Base-by-base conservation (phyloP, 257 asterid species). In the Primulina tabacum region DNA sequence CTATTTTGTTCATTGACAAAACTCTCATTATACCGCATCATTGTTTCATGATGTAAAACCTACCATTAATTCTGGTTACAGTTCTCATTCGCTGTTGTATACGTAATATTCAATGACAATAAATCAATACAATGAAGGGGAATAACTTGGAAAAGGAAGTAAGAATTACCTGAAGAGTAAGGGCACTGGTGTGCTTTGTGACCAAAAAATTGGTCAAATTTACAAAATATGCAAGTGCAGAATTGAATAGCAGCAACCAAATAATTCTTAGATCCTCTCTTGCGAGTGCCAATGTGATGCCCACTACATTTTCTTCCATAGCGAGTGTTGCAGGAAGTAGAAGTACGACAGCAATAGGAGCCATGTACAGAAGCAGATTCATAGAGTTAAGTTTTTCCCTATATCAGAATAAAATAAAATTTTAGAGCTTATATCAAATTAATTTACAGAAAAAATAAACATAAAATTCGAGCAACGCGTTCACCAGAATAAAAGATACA, bases 351-450 rank as follows among this genome's bases (percentile, higher is more conserved):
- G 83, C 83, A 14, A 79, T 68, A 11, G 83, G 83, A 7, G 83
- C 79, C 83, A 79, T 79, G 78, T 79, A 79, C 73, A 79, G 69
- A 59, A 79, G 78, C 43, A 79, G 68, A 75, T 79, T 79, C 83
- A 79, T 79, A 52, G 83, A 79, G 65, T 79, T 79, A 61, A 79
- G 63, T 50, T 72, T 79, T 69, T 79, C 83, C 69, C 83, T 79
- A 24, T 30, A 71, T 58, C 1, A 58, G 43, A 37, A 61, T 61
- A 7, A 20, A 61, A 9, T 38, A n/a, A 67, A 60, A 30, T 50
- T 43, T 71, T 69, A 66, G 64, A 35, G 28, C 35, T 8, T 26
- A 43, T 47, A 8, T 40, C 30, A 33, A 37, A 12, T 8, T 10
- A 33, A 58, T 64, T 24, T 47, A 32, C 9, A 64, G 34, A 57